These are phyloP conservation scores for Actinomortierella wolfii DNA, from an alignment of 371 early-diverging fungal species.

Conservation along the genomic window DNA sequence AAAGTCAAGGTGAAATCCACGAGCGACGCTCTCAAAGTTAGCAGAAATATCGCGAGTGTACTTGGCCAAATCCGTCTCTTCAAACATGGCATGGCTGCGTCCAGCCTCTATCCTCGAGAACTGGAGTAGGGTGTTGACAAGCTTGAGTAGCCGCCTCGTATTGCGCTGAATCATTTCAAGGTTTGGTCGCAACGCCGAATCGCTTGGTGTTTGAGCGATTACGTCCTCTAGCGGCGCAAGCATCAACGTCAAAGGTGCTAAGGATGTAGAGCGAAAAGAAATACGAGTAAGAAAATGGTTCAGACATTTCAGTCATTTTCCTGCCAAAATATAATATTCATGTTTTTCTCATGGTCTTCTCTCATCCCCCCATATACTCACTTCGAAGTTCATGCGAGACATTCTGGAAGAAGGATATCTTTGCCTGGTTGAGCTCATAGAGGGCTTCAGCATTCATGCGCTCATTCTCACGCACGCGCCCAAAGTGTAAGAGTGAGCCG, in stretches of 20 bases:
- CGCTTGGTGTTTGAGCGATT: slow-evolving; percentile 25
- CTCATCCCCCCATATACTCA: slow-evolving; percentile 9
- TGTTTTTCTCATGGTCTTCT: neutral
- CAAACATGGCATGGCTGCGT: slow-evolving; percentile 48
- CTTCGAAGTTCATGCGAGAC: slow-evolving; percentile 45
- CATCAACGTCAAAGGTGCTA: slow-evolving; percentile 54
- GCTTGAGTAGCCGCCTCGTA: slow-evolving; percentile 48
- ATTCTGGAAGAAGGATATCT: slow-evolving; percentile 50
- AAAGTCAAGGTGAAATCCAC: slow-evolving; percentile 28
- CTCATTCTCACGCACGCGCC: slow-evolving; percentile 46
- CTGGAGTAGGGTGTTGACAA: slow-evolving; percentile 53
- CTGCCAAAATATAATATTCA: neutral
- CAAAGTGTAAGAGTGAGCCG: slow-evolving; percentile 31
- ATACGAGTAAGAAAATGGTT: neutral
- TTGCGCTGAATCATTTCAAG: slow-evolving; percentile 51
- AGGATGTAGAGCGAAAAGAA: slow-evolving; percentile 6
- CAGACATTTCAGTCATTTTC: neutral
- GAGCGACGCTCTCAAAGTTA: slow-evolving; percentile 49
- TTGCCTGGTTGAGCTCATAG: slow-evolving; percentile 47
- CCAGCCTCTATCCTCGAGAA: slow-evolving; percentile 52
- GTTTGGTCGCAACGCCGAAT: slow-evolving; percentile 16
- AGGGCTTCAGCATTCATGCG: slow-evolving; percentile 42
- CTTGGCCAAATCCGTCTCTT: slow-evolving; percentile 46
- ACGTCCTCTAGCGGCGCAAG: slow-evolving; percentile 55
- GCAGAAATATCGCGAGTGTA: slow-evolving; percentile 48